A percentile compares a stretch with the other conserved stretches of the same genome.
Conservation (phyloP, 202 grass and related monocot genomes). For the Carex arenaria region DNA sequence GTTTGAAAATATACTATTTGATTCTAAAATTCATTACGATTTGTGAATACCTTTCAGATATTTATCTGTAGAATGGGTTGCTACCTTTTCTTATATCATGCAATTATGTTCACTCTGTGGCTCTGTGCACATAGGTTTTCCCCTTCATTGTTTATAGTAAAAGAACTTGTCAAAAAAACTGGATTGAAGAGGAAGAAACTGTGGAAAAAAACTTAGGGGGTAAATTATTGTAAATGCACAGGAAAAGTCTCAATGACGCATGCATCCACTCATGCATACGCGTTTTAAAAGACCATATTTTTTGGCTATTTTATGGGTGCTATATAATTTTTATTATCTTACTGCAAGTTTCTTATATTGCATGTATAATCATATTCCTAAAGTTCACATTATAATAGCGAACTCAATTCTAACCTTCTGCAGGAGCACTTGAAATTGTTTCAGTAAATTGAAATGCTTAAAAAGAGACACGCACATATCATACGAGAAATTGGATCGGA, state of each 20-base stretch:
- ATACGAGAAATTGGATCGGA: background rate
- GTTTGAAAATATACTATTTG: background rate
- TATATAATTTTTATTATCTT: background rate
- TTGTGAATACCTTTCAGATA: background rate
- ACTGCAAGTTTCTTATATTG: background rate
- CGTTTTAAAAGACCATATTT: background rate
- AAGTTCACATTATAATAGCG: background rate
- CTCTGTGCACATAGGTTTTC: background rate
- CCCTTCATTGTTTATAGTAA: background rate
- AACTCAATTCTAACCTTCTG: background rate
- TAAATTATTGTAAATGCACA: background rate
- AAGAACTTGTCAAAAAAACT: background rate
- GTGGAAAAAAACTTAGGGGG: background rate
- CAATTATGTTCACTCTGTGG: background rate
- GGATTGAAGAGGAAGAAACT: background rate
- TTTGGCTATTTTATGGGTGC: background rate
- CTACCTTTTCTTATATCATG: background rate
- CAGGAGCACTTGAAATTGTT: background rate
- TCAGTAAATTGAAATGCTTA: slow-evolving; percentile 6
- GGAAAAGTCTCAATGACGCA: background rate
- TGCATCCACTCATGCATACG: background rate
- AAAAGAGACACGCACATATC: background rate
- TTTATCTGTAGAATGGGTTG: background rate
- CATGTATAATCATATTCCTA: background rate
- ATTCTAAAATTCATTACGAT: background rate